These are phyloP conservation scores for Russula sp. DNA, from an alignment of 768 basidiomycete species.

Conservation along the genomic window DNA sequence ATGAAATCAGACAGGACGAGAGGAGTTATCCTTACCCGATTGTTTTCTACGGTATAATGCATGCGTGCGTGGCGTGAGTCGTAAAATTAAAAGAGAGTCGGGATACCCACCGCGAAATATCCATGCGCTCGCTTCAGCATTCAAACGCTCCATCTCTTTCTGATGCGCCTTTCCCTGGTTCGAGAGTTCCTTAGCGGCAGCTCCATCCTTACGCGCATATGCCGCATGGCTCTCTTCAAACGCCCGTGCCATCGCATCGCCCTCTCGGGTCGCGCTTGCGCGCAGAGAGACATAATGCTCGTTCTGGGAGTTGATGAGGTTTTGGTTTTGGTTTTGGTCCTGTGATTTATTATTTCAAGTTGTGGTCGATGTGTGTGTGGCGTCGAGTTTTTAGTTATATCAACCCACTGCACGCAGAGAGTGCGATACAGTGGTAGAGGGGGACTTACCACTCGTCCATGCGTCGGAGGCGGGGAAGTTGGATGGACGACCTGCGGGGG, in stretches of 20 bases:
- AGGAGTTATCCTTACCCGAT: conserved; percentile 48
- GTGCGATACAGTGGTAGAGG: too few relatives aligned
- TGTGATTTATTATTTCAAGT: too few relatives aligned
- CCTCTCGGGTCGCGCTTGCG: conserved; percentile 71
- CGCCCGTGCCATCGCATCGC: conserved; percentile 69
- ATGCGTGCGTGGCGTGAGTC: conserved; percentile 6
- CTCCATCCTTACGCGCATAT: conserved; percentile 70
- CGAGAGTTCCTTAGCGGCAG: conserved; percentile 76
- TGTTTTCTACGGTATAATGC: conserved; percentile 58
- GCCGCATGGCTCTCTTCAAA: conserved; percentile 76
- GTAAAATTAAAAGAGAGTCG: background rate
- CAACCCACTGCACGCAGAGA: background rate
- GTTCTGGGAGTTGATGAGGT: conserved; percentile 60
- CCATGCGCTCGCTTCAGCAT: conserved; percentile 82
- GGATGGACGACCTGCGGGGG: background rate
- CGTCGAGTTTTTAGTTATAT: background rate
- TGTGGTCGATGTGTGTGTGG: too few relatives aligned
- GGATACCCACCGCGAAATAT: conserved; percentile 66
- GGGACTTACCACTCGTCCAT: conserved; percentile 25
- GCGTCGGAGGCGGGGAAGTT: conserved; percentile 8
- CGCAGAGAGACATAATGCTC: conserved; percentile 68
- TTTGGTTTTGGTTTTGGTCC: conserved; percentile 48
- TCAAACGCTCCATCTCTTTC: conserved; percentile 70
- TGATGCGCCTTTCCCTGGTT: conserved; percentile 79
- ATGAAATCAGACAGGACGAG: background rate